These are phyloP conservation scores for Daldinia sp. DNA, from an alignment of 2,329 filamentous ascomycete species.

Conservation along the genomic window DNA sequence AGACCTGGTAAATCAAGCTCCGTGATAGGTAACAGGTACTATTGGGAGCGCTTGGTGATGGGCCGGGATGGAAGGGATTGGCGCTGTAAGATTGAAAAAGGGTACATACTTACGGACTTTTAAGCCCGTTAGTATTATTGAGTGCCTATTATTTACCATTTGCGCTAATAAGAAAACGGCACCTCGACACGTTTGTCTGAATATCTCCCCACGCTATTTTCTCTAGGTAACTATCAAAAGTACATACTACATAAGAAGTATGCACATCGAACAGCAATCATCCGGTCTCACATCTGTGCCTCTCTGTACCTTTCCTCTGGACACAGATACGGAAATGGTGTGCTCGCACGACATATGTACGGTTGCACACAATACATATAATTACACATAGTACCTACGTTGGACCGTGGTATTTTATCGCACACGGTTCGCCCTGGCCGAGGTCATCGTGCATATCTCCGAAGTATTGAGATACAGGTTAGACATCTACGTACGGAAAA, in stretches of 20 bases:
- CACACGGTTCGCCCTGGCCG: conserved; percentile 5
- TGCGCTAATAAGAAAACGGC: neutral
- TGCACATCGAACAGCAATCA: conserved; percentile 1
- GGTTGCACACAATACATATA: too few relatives aligned
- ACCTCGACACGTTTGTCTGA: neutral
- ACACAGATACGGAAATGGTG: conserved; percentile 19
- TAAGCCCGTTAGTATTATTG: neutral
- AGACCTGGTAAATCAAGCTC: neutral
- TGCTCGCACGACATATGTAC: conserved; percentile 36
- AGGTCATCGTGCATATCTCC: conserved; percentile 19
- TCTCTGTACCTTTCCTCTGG: neutral
- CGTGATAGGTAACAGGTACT: neutral
- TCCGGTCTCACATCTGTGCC: conserved; percentile 6
- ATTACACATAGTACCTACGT: conserved; percentile 17
- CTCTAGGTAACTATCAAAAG: too few relatives aligned
- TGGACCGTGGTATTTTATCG: conserved; percentile 9
- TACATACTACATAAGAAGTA: neutral
- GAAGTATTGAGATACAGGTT: neutral
- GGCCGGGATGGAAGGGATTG: neutral
- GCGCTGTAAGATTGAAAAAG: conserved; percentile 3
- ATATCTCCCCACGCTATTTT: neutral
- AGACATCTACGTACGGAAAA: neutral
- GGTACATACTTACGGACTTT: conserved; percentile 1
- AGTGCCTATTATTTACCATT: too few relatives aligned
- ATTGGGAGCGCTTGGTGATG: neutral